These are phyloP conservation scores for Botrytis pseudocinerea DNA, from an alignment of 2,329 filamentous ascomycete species.

Conservation along the genomic window DNA sequence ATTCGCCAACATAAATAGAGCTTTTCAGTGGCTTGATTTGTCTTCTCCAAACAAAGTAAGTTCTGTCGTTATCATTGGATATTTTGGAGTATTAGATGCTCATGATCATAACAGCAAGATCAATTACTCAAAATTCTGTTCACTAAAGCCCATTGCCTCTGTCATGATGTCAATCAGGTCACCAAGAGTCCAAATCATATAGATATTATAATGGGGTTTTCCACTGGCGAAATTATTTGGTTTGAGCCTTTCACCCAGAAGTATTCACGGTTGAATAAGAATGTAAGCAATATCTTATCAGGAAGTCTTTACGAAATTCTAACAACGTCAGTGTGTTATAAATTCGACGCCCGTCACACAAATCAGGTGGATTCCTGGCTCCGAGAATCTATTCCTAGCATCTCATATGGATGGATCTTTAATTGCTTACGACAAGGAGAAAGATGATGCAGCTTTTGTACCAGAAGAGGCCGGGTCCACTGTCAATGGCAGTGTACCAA, in stretches of 20 bases:
- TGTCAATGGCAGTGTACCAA: conserved; percentile 37
- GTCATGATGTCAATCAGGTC: conserved; percentile 84
- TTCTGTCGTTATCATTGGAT: neutral
- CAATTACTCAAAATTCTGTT: conserved; percentile 95
- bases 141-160: conserved; percentile 92
- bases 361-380: conserved; percentile 91
- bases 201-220: conserved; percentile 93
- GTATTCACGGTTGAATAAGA: conserved; percentile 95
- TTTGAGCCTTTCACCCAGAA: conserved; percentile 96
- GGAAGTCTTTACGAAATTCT: conserved; percentile 5
- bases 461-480: conserved; percentile 59
- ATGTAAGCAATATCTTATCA: conserved; percentile 52
- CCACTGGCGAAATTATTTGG: conserved; percentile 96
- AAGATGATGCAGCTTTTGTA: conserved; percentile 79
- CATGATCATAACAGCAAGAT: conserved; percentile 61
- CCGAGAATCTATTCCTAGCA: conserved; percentile 88
- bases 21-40: conserved; percentile 94
- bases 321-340: conserved; percentile 68
- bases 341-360: conserved; percentile 82
- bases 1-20: conserved; percentile 93
- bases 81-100: conserved; percentile 29
- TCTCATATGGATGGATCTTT: conserved; percentile 89
- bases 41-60: conserved; percentile 68
- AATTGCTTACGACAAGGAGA: conserved; percentile 96
- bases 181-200: conserved; percentile 81